Evolutionary conservation across 2,329 filamentous ascomycete genomes (phyloP).

Genomic region (Fusarium domesticum): DNA sequence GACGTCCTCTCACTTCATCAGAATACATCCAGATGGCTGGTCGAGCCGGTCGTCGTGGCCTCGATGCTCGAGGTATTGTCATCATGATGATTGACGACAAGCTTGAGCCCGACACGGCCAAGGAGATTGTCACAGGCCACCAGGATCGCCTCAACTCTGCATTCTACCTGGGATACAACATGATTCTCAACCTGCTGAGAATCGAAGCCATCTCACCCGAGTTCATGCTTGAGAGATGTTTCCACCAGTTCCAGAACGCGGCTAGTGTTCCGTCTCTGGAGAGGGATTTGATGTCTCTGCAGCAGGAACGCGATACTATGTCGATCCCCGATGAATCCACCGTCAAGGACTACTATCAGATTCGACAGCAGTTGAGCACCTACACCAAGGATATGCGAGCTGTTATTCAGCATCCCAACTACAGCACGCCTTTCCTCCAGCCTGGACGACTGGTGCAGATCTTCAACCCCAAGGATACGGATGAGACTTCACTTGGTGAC

Average conservation of each 20-base stretch:
- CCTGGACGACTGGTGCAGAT: conserved; percentile 84
- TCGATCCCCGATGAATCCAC: conserved; percentile 81
- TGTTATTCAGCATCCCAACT: conserved; percentile 87
- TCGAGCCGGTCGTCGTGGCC: conserved; percentile 90
- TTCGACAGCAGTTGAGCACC: conserved; percentile 77
- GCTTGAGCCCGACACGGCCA: conserved; percentile 91
- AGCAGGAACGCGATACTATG: conserved; percentile 69
- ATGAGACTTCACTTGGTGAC: conserved; percentile 35
- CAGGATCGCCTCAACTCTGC: conserved; percentile 97
- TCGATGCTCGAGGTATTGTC: conserved; percentile 96
- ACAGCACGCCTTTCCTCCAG: conserved; percentile 81
- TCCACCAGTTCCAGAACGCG: conserved; percentile 97
- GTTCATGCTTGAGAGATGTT: conserved; percentile 97
- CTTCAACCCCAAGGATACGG: conserved; percentile 61
- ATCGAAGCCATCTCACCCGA: conserved; percentile 99
- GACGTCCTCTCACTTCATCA: conserved; percentile 83
- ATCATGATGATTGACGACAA: conserved; percentile 99
- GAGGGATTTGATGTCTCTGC: conserved; percentile 74
- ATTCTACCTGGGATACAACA: conserved; percentile 98
- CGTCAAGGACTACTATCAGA: conserved; percentile 90
- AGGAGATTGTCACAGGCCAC: conserved; percentile 91
- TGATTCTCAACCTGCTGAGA: conserved; percentile 93
- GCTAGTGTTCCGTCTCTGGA: conserved; percentile 82
- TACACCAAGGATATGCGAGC: conserved; percentile 87
- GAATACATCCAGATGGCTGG: conserved; percentile 99